Base-by-base conservation (phyloP, 2,329 filamentous ascomycete genomes). In the Xylaria sp. region DNA sequence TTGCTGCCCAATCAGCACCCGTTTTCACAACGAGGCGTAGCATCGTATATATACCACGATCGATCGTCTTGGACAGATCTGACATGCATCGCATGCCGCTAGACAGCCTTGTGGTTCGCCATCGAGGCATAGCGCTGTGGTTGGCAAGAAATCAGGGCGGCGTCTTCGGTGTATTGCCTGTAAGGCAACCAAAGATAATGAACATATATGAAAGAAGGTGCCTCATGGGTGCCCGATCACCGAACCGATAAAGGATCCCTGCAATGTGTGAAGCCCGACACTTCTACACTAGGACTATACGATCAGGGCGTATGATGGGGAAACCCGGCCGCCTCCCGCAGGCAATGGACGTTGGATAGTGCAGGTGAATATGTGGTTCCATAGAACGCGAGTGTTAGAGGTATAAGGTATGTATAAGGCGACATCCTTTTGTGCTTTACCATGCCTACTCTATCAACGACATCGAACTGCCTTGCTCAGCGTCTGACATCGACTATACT, bases 81-180 rank as follows among this genome's bases (percentile, higher is more conserved):
- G 48, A 56, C 55, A 50, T 65, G 50, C 70, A 65, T 55, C 34
- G 58, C 44, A 31, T 48, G 8, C 60, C 55, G 39, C 52, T 48
- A 52, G 61, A 55, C 51, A 59, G 74, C 73, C 71, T 75, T 66
- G 69, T 69, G 44, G 51, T 59, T 57, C 51, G 69, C 63, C 39
- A 37, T 50, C 25, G 3, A 20, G 15, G 15, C 12, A 20, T 58
- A n/a, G 63, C 52, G 15, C 20, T 9, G 54, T 63, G 58, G 55
- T 66, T 66, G 67, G 63, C 18, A 48, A 28, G 15, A 23, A 31
- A 39, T 58, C 63, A 55, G 61, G 44, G 65, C 34, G 20, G 54
- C n/a, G 28, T 61, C 71, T 44, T 70, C 63, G 56, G 55, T 37
- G 41, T 69, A 56, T 64, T 67, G 71, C 73, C 57, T 62, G 50